phyloP scores from a whole-genome alignment of 2,329 filamentous ascomycete species.

The Arthrobotrys sinensis region DNA sequence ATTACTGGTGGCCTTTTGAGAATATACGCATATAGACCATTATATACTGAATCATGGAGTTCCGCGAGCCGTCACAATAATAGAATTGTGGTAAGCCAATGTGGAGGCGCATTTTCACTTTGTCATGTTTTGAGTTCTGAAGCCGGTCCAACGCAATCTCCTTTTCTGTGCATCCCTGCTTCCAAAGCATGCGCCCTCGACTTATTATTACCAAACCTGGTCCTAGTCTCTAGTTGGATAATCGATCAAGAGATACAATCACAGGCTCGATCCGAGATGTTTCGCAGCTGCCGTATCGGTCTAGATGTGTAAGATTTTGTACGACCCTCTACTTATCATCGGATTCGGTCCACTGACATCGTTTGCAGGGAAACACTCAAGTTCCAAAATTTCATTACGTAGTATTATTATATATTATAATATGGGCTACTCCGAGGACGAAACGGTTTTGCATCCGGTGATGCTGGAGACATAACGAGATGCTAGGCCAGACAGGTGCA shows the following conservation, averaged over 20 bases:
- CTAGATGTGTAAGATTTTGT: constrained; percentile 14
- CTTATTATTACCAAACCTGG: not conserved
- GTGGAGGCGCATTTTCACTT: constrained; percentile 26
- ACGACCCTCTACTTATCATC: constrained; percentile 33
- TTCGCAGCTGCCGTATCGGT: constrained; percentile 30
- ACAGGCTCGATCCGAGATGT: constrained; percentile 15
- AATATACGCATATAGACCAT: not conserved
- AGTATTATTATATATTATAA: not conserved
- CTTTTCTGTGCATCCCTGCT: constrained; percentile 16
- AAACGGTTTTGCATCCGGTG: constrained; percentile 39
- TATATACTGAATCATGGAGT: not conserved
- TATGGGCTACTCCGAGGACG: constrained; percentile 1
- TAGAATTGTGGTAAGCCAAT: constrained; percentile 1
- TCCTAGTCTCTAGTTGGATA: constrained; percentile 1
- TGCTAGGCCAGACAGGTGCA: constrained; percentile 28
- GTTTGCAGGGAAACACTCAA: constrained; percentile 7
- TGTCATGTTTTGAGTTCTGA: constrained; percentile 23
- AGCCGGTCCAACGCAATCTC: constrained; percentile 29
- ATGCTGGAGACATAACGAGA: constrained; percentile 32
- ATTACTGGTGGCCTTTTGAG: not conserved
- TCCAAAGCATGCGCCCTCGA: not conserved
- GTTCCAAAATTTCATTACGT: constrained; percentile 23
- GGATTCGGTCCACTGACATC: constrained; percentile 40
- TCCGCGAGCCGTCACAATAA: constrained; percentile 3
- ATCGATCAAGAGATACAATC: constrained; percentile 34